These are phyloP conservation scores for Nicotiana knightiana DNA, from an alignment of 257 asterid genomes.

Conservation along the genomic window DNA sequence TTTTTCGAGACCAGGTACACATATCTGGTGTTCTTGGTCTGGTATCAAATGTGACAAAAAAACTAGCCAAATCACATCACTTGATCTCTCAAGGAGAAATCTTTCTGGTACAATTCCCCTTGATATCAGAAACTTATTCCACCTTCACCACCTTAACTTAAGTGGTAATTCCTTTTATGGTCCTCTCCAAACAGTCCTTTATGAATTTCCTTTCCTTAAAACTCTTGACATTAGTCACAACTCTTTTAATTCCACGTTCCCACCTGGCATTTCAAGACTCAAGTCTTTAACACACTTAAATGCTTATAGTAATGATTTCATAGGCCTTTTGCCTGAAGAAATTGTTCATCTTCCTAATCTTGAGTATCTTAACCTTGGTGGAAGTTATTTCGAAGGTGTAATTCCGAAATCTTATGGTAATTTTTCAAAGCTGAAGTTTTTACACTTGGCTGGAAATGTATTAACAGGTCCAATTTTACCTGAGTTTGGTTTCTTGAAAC, in stretches of 20 bases:
- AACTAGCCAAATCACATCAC: constrained; percentile 32
- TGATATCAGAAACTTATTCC: constrained; percentile 38
- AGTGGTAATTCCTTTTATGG: constrained; percentile 68
- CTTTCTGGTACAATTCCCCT: constrained; percentile 62
- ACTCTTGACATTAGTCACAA: constrained; percentile 71
- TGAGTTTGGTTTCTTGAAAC: constrained; percentile 39
- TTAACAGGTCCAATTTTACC: constrained; percentile 57
- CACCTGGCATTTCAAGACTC: constrained; percentile 54
- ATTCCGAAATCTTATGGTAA: constrained; percentile 61
- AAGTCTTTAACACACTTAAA: constrained; percentile 39
- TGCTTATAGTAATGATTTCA: constrained; percentile 74
- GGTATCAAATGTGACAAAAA: constrained; percentile 58
- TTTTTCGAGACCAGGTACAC: constrained; percentile 30
- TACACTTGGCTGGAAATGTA: constrained; percentile 61
- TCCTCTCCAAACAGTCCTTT: constrained; percentile 42
- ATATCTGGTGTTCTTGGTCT: constrained; percentile 76
- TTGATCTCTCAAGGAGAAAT: constrained; percentile 65
- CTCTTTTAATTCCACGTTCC: constrained; percentile 55
- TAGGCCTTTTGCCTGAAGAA: constrained; percentile 64
- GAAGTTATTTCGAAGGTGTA: constrained; percentile 67
- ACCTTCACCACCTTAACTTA: constrained; percentile 54
- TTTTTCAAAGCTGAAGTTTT: constrained; percentile 32
- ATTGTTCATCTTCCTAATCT: constrained; percentile 40
- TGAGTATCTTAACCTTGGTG: constrained; percentile 81
- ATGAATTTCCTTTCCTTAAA: constrained; percentile 46